These are phyloP conservation scores for Agaricus blazei DNA, from an alignment of 768 basidiomycete species.

Conservation along the genomic window DNA sequence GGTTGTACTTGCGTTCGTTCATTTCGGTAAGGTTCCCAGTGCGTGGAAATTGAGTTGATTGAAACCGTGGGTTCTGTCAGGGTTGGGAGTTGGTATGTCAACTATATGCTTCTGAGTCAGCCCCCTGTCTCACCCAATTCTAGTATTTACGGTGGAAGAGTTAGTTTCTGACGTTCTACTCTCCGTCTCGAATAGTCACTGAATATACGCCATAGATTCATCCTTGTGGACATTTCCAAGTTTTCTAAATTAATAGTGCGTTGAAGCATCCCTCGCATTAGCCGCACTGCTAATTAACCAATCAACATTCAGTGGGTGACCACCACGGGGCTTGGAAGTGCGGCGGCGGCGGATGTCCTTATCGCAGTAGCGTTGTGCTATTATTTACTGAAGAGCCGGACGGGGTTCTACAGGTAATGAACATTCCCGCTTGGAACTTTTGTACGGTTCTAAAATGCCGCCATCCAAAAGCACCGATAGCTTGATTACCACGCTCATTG, in stretches of 20 bases:
- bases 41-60: background rate
- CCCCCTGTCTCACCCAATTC: background rate
- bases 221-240: slow-evolving; percentile 25
- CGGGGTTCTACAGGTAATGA: slow-evolving; percentile 35
- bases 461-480: slow-evolving; percentile 33
- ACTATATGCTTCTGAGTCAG: background rate
- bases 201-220: slow-evolving; percentile 22
- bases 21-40: slow-evolving; percentile 32
- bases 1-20: slow-evolving; percentile 35
- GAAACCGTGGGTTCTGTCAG: slow-evolving; percentile 16
- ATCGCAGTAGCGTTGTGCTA: slow-evolving; percentile 45
- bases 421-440: background rate
- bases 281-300: slow-evolving; percentile 28
- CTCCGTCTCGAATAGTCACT: background rate
- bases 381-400: slow-evolving; percentile 40
- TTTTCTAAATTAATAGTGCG: slow-evolving; percentile 33
- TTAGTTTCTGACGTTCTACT: slow-evolving; percentile 17
- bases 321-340: slow-evolving; percentile 39
- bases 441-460: background rate
- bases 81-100: slow-evolving; percentile 34
- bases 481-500: slow-evolving; percentile 36
- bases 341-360: slow-evolving; percentile 44
- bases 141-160: slow-evolving; percentile 46
- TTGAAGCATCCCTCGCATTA: background rate
- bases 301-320: slow-evolving; percentile 46